phyloP scores from a whole-genome alignment of 352 stramenopile species.

The Phytophthora hibernalis region DNA sequence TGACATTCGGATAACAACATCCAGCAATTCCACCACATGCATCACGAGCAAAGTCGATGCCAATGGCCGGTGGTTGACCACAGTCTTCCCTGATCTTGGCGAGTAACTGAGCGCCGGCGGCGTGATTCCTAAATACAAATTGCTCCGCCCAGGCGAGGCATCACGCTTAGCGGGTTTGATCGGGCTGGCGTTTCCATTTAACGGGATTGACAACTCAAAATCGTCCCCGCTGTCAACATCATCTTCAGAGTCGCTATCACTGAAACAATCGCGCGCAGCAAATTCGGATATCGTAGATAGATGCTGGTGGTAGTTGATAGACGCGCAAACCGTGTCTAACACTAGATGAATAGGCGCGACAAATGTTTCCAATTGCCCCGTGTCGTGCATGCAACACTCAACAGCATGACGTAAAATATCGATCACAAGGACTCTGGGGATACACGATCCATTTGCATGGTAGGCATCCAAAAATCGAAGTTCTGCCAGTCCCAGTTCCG shows the following conservation, averaged over 20 bases:
- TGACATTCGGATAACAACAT: constrained; percentile 65
- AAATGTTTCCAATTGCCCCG: constrained; percentile 54
- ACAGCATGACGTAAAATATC: constrained; percentile 69
- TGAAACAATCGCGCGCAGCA: constrained; percentile 77
- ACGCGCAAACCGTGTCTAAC: constrained; percentile 63
- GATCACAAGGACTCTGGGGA: constrained; percentile 59
- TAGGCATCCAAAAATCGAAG: constrained; percentile 75
- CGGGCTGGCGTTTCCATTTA: constrained; percentile 20
- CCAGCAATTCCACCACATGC: constrained; percentile 72
- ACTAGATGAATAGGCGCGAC: constrained; percentile 58
- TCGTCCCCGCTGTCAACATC: constrained; percentile 37
- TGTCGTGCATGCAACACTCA: constrained; percentile 52
- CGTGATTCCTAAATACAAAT: constrained; percentile 29
- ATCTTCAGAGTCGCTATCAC: constrained; percentile 66
- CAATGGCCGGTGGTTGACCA: constrained; percentile 70
- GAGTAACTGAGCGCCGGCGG: constrained; percentile 43
- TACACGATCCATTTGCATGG: constrained; percentile 48
- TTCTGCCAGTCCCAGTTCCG: constrained; percentile 66
- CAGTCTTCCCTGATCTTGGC: constrained; percentile 52
- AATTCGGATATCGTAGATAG: constrained; percentile 78
- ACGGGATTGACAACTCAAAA: constrained; percentile 8
- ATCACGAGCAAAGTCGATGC: constrained; percentile 69
- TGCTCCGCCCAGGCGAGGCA: constrained; percentile 16
- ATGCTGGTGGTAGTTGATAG: constrained; percentile 84
- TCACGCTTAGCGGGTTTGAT: constrained; percentile 30